A percentile compares a stretch with the other conserved stretches of the same genome.
These are phyloP conservation scores for Boehmeria nivea DNA, from an alignment of 306 rosid genomes.

Conservation along the genomic window DNA sequence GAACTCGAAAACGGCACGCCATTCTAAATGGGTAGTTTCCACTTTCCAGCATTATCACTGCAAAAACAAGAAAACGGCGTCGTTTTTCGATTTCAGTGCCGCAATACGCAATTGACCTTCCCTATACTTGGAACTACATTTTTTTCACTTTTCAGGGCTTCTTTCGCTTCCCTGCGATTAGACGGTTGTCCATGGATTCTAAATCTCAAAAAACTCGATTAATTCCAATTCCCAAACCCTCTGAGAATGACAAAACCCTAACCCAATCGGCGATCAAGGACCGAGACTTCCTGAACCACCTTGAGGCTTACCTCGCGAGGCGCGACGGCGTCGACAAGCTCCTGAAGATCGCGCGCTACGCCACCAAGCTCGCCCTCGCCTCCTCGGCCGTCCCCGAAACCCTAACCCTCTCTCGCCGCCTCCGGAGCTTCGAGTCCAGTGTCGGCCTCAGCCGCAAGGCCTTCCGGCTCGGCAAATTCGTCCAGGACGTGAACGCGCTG, in stretches of 20 bases:
- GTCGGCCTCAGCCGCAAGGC: conserved; percentile 89
- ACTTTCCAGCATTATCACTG: not conserved
- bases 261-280: conserved; percentile 17
- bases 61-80: not conserved
- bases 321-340: conserved; percentile 96
- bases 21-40: not conserved
- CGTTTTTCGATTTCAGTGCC: not conserved
- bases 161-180: not conserved
- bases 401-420: conserved; percentile 43
- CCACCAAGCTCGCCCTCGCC: conserved; percentile 63
- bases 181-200: conserved; percentile 38
- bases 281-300: conserved; percentile 57
- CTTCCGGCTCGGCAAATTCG: conserved; percentile 82
- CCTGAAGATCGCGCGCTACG: conserved; percentile 76
- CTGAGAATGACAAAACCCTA: too few species aligned
- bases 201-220: conserved; percentile 20
- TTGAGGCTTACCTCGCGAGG: conserved; percentile 76
- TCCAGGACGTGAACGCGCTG: conserved; percentile 77
- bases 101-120: not conserved
- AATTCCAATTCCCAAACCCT: too few species aligned
- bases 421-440: conserved; percentile 76
- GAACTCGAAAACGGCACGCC: not conserved
- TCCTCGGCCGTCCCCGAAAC: conserved; percentile 47
- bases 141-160: not conserved
- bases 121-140: not conserved